Conservation (phyloP, 2,329 filamentous ascomycete genomes). For the Metarhizium album region DNA sequence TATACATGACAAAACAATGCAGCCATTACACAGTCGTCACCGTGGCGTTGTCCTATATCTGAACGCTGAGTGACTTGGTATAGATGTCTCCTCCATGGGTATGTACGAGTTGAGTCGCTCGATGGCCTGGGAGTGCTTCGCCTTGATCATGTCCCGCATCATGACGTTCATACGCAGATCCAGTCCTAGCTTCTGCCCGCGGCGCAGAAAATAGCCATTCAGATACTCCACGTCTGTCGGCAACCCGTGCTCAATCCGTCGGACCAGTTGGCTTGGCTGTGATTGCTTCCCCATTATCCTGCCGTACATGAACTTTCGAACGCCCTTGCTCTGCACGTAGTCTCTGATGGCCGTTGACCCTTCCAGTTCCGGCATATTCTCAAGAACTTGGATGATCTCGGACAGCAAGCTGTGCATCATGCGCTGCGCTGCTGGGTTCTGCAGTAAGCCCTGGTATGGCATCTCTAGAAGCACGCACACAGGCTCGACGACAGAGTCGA, state of each 20-base stretch:
- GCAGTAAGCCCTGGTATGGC: constrained; percentile 59
- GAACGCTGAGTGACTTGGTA: constrained; percentile 13
- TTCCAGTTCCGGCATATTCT: constrained; percentile 61
- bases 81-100: constrained; percentile 25
- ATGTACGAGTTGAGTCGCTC: constrained; percentile 22
- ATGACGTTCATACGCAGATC: constrained; percentile 61
- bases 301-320: constrained; percentile 46
- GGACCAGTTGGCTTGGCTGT: constrained; percentile 52
- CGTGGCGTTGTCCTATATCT: constrained; percentile 12
- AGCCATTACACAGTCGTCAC: background rate
- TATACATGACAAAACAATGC: background rate
- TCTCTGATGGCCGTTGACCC: constrained; percentile 45
- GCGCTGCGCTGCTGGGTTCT: constrained; percentile 53
- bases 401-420: constrained; percentile 61
- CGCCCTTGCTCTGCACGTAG: constrained; percentile 46
- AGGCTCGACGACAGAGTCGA: constrained; percentile 69
- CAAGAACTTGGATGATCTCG: constrained; percentile 65
- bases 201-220: constrained; percentile 76
- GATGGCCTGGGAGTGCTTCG: constrained; percentile 39
- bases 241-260: constrained; percentile 48
- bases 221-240: constrained; percentile 72
- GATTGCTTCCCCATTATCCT: constrained; percentile 33
- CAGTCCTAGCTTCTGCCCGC: constrained; percentile 64
- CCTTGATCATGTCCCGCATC: constrained; percentile 62
- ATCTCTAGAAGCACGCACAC: constrained; percentile 71